Evolutionary conservation across 768 basidiomycete species (phyloP).

Genomic region (Gyrodon lividus): DNA sequence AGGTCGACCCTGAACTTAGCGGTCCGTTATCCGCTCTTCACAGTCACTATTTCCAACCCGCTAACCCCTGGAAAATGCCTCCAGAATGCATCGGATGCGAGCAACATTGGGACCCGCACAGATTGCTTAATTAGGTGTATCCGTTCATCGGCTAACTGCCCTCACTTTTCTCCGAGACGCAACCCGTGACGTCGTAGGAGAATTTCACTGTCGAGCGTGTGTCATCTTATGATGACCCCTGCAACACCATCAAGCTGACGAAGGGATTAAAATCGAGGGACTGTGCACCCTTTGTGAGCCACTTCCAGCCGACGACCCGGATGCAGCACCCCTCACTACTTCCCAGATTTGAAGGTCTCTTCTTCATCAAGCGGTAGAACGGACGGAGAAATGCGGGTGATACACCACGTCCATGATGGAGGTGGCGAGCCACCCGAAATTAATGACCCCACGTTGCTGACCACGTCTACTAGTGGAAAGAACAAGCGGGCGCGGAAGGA

Average conservation of each 20-base stretch:
- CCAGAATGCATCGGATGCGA: too few species aligned
- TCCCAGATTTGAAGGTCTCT: constrained; percentile 80
- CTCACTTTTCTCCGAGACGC: too few species aligned
- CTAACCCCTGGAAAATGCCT: too few species aligned
- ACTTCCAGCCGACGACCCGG: constrained; percentile 33
- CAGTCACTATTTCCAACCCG: too few species aligned
- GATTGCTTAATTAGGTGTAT: too few species aligned
- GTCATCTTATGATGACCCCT: neutral
- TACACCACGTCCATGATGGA: constrained; percentile 63
- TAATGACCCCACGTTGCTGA: neutral
- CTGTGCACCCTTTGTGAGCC: constrained; percentile 68
- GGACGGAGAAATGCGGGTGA: constrained; percentile 31
- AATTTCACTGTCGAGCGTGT: neutral
- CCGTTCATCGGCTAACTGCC: too few species aligned
- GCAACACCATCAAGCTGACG: constrained; percentile 1
- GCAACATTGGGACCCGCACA: too few species aligned
- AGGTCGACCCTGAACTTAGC: too few species aligned
- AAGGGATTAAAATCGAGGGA: constrained; percentile 80
- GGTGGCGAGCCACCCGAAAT: constrained; percentile 40
- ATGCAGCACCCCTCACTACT: constrained; percentile 48
- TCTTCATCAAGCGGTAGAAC: neutral
- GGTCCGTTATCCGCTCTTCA: too few species aligned
- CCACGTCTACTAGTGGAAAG: constrained; percentile 7
- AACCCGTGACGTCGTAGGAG: constrained; percentile 13
- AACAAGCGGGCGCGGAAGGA: constrained; percentile 8